Evolutionary conservation across 768 basidiomycete genomes (phyloP).

Genomic region (Mycena chlorophos): DNA sequence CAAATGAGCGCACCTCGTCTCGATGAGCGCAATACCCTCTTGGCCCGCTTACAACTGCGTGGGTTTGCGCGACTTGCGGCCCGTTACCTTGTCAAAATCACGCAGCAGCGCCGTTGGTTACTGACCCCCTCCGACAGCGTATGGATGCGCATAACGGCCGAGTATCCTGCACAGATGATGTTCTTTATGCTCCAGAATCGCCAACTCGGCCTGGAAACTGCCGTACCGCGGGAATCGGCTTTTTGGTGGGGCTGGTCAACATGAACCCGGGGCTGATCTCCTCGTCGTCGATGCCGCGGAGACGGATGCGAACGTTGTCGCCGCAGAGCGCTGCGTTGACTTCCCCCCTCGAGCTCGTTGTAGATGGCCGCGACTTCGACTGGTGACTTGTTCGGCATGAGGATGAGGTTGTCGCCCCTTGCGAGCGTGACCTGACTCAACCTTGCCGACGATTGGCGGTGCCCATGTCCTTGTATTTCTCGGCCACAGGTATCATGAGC

Average conservation of each 20-base stretch:
- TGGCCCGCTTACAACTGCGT: conserved; percentile 96
- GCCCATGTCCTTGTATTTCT: conserved; percentile 99
- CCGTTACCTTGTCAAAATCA: conserved; percentile 97
- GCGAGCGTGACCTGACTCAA: conserved; percentile 90
- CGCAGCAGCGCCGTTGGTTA: conserved; percentile 81
- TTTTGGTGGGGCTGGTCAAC: conserved; percentile 70
- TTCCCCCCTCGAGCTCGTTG: conserved; percentile 91
- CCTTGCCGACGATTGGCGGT: conserved; percentile 95
- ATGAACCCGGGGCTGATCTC: conserved; percentile 96
- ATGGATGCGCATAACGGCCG: conserved; percentile 93
- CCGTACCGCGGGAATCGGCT: conserved; percentile 85
- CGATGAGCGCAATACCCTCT: conserved; percentile 89
- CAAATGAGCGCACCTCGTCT: conserved; percentile 79
- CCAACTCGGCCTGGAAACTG: conserved; percentile 96
- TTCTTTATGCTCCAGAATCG: conserved; percentile 97
- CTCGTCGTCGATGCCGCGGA: conserved; percentile 93
- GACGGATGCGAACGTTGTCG: conserved; percentile 91
- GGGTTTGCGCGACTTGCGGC: conserved; percentile 92
- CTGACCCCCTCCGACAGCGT: conserved; percentile 93
- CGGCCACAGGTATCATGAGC: conserved; percentile 95
- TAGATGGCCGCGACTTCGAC: conserved; percentile 89
- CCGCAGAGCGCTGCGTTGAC: conserved; percentile 77
- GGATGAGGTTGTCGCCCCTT: conserved; percentile 79
- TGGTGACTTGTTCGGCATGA: conserved; percentile 89
- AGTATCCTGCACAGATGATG: conserved; percentile 96